Base-by-base conservation (phyloP, 2,329 filamentous ascomycete species). In the Ophiognomonia clavigignenti-juglandacearum region DNA sequence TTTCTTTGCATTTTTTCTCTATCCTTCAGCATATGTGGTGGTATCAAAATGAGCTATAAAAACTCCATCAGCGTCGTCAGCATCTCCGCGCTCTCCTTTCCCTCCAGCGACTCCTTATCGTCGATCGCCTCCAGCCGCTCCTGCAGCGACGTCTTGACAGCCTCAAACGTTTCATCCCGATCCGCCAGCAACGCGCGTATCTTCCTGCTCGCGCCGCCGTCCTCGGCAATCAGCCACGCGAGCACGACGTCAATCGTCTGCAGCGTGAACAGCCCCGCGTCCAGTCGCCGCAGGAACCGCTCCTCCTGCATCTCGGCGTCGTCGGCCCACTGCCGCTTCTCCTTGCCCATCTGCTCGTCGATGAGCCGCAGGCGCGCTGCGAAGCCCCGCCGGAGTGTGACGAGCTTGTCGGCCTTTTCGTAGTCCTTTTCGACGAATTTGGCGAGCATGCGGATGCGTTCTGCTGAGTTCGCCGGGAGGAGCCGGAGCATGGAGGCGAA, bases 341-440 rank as follows among this genome's bases (percentile, higher is more conserved):
- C 80, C 51, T 68, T 64, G 16, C 61, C 64, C 16, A 91, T 84
- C 42, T 75, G 70, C 43, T 74, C 67, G 43, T 91, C 85, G 1
- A 88, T 82, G 0, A 74, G 69, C 1, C 67, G 70, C 1, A 95
- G 66, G 14, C 79, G 75, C 0, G 74, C 70, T 0, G 78, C 77
- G 61, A 90, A 95, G 11, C 87, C 85, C 39, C 80, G 70, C 34
- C 91, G 79, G 39, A 96, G 65, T 50, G 77, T 73, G 29, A 95
- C 64, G 4, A 97, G 72, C 61, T 83, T 88, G 6, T 62, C 69
- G 31, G 89, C 80, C 72, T 97, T 97, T 56, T 85, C 88, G 62
- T 95, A 96, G 54, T 96, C 83, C 61, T 89, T 95, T 64, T 98
- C 93, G 16, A 96, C 86, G 59, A 97, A 97, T 61, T 98, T 98